phyloP scores from a whole-genome alignment of 352 stramenopile species.

The Globisporangium orthogonon region DNA sequence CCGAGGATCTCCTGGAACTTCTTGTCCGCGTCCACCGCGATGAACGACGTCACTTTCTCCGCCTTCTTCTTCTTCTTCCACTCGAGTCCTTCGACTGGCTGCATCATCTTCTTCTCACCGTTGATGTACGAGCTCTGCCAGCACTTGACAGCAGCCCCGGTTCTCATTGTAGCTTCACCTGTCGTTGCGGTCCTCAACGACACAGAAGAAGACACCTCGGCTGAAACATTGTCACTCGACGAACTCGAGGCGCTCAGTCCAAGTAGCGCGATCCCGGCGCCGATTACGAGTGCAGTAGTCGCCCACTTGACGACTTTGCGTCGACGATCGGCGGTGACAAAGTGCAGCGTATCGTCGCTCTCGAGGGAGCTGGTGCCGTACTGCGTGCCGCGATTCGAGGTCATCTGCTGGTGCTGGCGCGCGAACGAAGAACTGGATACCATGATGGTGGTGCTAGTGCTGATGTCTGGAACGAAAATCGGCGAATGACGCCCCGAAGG shows the following conservation, averaged over 20 bases:
- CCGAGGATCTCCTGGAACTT: conserved; percentile 80
- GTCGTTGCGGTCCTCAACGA: not conserved
- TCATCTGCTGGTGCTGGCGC: not conserved
- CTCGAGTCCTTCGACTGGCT: conserved; percentile 35
- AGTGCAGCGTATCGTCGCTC: conserved; percentile 12
- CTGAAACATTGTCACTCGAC: conserved; percentile 1
- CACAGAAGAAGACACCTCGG: not conserved
- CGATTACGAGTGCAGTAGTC: conserved; percentile 21
- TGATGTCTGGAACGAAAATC: not conserved
- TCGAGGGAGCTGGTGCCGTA: conserved; percentile 24
- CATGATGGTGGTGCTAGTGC: not conserved
- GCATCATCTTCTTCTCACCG: conserved; percentile 60
- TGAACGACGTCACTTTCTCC: conserved; percentile 21
- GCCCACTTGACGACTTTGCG: conserved; percentile 19
- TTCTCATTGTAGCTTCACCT: not conserved
- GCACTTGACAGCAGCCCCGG: conserved; percentile 19
- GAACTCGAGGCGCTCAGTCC: conserved; percentile 9
- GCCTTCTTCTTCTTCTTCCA: conserved; percentile 23
- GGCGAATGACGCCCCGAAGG: too few relatives aligned
- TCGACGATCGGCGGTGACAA: conserved; percentile 14
- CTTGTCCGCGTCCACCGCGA: conserved; percentile 43
- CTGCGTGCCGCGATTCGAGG: conserved; percentile 7
- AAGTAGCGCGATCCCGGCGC: conserved; percentile 20
- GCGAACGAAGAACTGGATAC: not conserved
- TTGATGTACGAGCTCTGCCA: conserved; percentile 65